phyloP scores from a whole-genome alignment of 2,329 filamentous ascomycete genomes.

The Sodiomyces alkalinus region DNA sequence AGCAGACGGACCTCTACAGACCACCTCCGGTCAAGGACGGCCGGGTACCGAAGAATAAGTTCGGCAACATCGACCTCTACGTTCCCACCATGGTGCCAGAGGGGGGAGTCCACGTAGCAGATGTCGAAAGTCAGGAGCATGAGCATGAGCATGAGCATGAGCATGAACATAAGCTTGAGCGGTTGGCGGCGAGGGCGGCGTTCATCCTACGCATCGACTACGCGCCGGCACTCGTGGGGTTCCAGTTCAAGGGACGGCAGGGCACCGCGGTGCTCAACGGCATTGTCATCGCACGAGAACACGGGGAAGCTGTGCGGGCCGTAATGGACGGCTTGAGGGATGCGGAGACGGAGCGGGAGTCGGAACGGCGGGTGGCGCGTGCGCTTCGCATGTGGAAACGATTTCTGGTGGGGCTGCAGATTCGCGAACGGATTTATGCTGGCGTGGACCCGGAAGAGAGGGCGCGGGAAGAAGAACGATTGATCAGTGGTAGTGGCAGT shows the following conservation, averaged over 20 bases:
- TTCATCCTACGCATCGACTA: slow-evolving; percentile 67
- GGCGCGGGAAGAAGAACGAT: slow-evolving; percentile 17
- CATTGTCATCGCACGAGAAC: slow-evolving; percentile 58
- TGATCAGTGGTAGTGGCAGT: no score
- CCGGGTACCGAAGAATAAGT: slow-evolving; percentile 74
- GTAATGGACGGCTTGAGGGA: slow-evolving; percentile 55
- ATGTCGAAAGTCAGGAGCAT: no score
- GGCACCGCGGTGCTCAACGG: slow-evolving; percentile 75
- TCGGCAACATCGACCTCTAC: slow-evolving; percentile 87
- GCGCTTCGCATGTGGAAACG: slow-evolving; percentile 52
- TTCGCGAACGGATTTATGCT: slow-evolving; percentile 57
- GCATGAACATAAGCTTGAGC: slow-evolving; percentile 20
- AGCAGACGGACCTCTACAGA: slow-evolving; percentile 58
- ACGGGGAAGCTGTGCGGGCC: slow-evolving; percentile 54
- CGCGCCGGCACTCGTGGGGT: slow-evolving; percentile 79
- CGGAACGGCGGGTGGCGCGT: slow-evolving; percentile 57
- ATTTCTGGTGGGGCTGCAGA: slow-evolving; percentile 62
- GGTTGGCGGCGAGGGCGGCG: slow-evolving; percentile 53
- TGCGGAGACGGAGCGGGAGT: slow-evolving; percentile 46
- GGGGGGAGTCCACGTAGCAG: slow-evolving; percentile 58
- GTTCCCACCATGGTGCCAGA: slow-evolving; percentile 80
- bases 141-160: no score
- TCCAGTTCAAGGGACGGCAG: slow-evolving; percentile 71
- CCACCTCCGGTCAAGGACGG: slow-evolving; percentile 65
- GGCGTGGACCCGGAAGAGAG: slow-evolving; percentile 34